Evolutionary conservation across 768 basidiomycete genomes (phyloP), one percentile per base, ranked within the genome.

Genomic region (Panellus pusillus): DNA sequence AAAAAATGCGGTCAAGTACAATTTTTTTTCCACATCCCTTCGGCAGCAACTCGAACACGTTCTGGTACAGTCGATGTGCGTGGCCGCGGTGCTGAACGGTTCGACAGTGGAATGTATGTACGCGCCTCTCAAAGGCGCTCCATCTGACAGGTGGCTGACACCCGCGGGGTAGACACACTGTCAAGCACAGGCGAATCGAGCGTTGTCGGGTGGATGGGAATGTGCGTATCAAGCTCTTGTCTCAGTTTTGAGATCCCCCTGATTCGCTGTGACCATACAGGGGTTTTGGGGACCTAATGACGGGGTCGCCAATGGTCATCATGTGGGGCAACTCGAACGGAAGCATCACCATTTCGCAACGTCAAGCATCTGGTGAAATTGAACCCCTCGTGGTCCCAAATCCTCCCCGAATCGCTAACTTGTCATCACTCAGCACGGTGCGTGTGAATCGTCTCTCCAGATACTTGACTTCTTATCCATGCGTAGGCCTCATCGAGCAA

Each of bases 261-360:
- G 32, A 35, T 9, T 35, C 14, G 7, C 14, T 24, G 40, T 20
- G n/a, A 5, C 43, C 43, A 11, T 59, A 9, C 61, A 86, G 83
- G 63, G 84, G 84, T 4, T 86, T 82, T 61, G 84, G 84, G 17
- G 54, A 52, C 6, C 57, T 65, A 53, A 84, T 86, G 84, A 67
- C 73, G 2, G 69, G 75, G 55, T 71, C 76, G 6, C 76, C 81
- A 0, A 87, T 89, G 84, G 82, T 89, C 54, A 82, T 89, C 24
- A 79, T 82, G 73, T 89, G 87, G 87, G 70, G 78, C 6, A 84
- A 86, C 62, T 65, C 67, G 9, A 81, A 86, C 58, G 81, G 82
- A 3, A 67, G 72, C 28, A 72, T 86, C 54, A 86, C 84, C 14
- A 67, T 89, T 20, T 86, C 84, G 6, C 87, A 89, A 63, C 77